Evolutionary conservation across 2,329 filamentous ascomycete genomes (phyloP), one percentile per base, ranked within the genome.

Genomic region (Penicillium sp.): DNA sequence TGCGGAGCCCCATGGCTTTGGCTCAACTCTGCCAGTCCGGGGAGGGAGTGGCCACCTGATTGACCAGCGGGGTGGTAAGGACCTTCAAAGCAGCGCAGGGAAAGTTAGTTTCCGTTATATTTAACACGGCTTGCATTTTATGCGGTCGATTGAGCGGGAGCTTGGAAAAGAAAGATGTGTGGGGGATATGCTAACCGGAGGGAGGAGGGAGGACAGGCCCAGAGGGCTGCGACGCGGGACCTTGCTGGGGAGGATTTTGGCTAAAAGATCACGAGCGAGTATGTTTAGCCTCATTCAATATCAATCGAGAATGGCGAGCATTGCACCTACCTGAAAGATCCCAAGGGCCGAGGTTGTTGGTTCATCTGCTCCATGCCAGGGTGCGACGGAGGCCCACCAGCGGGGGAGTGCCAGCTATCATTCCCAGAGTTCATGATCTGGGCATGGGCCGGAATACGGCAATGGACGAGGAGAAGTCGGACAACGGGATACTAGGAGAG

Each of bases 21-120:
- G 56, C 75, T 78, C 60, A 79, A 59, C 59, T 79, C 77, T 54
- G 77, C 76, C 53, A 79, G 63, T 21, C 74, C 76, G 31, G 77
- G 77, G 40, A 79, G 70, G 26, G 74, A 77, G 51, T 79, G 77
- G n/a, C 74, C 71, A 33, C 75, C 70, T 13, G 74, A 66, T 59
- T 78, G 75, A 59, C 66, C 70, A 51, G 61, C 68, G 48, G 72
- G 70, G 57, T 78, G 76, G 55, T 76, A 76, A 14, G 76, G 71
- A 31, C 71, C 76, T 71, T 49, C 29, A 57, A 24, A 18, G 14
- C 23, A 49, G 43, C 37, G 54, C 33, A 52, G 19, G 39, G n/a
- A 45, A 51, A 31, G 13, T 43, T 24, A 21, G 21, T 43, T 3
- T 18, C 14, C 14, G n/a, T 43, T 14, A 8, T 28, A 10, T 43